Conservation (phyloP, 2,329 filamentous ascomycete species). For the Diaporthe sp. region DNA sequence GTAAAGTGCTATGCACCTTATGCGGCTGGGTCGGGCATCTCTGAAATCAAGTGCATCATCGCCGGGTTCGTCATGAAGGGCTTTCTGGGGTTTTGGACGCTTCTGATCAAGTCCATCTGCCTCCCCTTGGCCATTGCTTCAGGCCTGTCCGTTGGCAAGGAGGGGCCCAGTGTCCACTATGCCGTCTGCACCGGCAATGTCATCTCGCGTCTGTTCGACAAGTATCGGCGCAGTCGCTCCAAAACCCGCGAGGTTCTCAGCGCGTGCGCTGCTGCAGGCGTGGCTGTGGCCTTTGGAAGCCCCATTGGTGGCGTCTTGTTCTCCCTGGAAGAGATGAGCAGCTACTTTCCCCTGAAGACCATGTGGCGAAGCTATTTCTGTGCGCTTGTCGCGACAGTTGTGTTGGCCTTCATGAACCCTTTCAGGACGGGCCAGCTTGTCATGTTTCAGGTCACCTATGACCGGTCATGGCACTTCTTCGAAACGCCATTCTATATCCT, state of each 20-base stretch:
- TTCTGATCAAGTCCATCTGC: conserved; percentile 93
- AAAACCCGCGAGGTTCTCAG: conserved; percentile 97
- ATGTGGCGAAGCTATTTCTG: conserved; percentile 99
- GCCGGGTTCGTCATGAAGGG: conserved; percentile 99
- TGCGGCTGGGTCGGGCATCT: conserved; percentile 95
- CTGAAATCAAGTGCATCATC: conserved; percentile 99
- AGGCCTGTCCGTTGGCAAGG: conserved; percentile 94
- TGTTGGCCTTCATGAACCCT: conserved; percentile 95
- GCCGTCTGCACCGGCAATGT: conserved; percentile 98
- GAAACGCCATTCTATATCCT: conserved; percentile 93
- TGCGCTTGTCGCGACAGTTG: conserved; percentile 92
- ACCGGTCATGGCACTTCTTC: conserved; percentile 98
- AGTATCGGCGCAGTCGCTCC: conserved; percentile 91
- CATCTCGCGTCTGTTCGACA: conserved; percentile 91
- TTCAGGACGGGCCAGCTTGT: conserved; percentile 97
- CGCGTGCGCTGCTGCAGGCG: conserved; percentile 93
- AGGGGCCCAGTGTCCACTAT: conserved; percentile 98
- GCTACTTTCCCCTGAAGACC: conserved; percentile 95
- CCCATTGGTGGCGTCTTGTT: conserved; percentile 97
- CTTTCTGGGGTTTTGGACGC: conserved; percentile 91
- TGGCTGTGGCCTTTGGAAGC: conserved; percentile 96
- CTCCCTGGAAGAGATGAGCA: conserved; percentile 98
- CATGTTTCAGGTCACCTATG: conserved; percentile 99
- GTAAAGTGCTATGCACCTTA: conserved; percentile 96
- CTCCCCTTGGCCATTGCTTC: conserved; percentile 94